These are phyloP conservation scores for Pleurotus giganteus DNA, from an alignment of 768 basidiomycete genomes.

Conservation along the genomic window DNA sequence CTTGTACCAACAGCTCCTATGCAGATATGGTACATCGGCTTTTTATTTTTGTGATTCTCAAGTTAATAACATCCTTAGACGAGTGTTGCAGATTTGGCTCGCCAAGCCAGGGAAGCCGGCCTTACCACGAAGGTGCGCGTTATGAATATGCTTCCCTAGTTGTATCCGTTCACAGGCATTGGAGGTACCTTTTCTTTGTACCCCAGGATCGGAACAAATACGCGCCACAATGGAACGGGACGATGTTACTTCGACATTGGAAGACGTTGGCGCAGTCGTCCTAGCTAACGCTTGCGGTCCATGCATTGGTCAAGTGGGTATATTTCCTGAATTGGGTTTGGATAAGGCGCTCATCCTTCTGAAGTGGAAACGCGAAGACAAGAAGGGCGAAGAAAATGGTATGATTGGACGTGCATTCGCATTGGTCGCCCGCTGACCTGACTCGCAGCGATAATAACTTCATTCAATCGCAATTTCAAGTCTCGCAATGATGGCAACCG, in stretches of 20 bases:
- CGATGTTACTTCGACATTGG: slow-evolving; percentile 73
- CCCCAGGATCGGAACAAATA: slow-evolving; percentile 93
- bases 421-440: slow-evolving; percentile 11
- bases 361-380: slow-evolving; percentile 91
- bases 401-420: slow-evolving; percentile 17
- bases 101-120: slow-evolving; percentile 84
- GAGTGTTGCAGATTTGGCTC: slow-evolving; percentile 85
- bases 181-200: slow-evolving; percentile 82
- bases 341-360: background rate
- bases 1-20: slow-evolving; percentile 99
- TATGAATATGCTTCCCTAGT: background rate
- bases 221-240: slow-evolving; percentile 97
- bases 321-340: background rate
- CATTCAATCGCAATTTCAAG: slow-evolving; percentile 90
- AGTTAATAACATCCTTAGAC: slow-evolving; percentile 48
- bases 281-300: slow-evolving; percentile 98
- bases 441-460: slow-evolving; percentile 83
- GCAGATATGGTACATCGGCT: slow-evolving; percentile 78
- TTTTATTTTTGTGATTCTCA: background rate
- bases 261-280: slow-evolving; percentile 91
- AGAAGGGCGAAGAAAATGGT: slow-evolving; percentile 91
- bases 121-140: slow-evolving; percentile 64
- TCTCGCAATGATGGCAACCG: slow-evolving; percentile 96
- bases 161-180: slow-evolving; percentile 3
- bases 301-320: slow-evolving; percentile 87